These are phyloP conservation scores for Ascodesmis nigricans DNA, from an alignment of 495 filamentous ascomycete genomes.

Conservation along the genomic window DNA sequence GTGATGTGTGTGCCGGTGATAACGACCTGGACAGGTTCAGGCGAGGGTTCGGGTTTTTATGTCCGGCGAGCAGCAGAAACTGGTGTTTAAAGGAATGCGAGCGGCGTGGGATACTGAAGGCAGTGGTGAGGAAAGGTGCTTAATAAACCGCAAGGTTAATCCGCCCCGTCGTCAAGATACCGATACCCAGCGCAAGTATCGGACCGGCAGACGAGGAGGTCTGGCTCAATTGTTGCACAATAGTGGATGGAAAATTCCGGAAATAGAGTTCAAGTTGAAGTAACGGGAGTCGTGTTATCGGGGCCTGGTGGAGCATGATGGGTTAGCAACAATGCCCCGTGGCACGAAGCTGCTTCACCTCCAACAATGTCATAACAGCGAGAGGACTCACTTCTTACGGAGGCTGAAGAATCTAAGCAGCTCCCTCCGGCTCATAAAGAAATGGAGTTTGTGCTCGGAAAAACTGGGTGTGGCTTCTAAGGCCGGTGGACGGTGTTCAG, in stretches of 20 bases:
- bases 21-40: slow-evolving; percentile 43
- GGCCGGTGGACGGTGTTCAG: slow-evolving; percentile 21
- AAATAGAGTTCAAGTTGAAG: slow-evolving; percentile 1
- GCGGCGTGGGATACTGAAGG: too few relatives aligned
- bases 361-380: neutral
- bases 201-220: slow-evolving; percentile 76
- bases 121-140: too few relatives aligned
- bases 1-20: slow-evolving; percentile 33
- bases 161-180: slow-evolving; percentile 33
- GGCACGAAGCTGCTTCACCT: too few relatives aligned
- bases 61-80: too few relatives aligned
- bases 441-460: slow-evolving; percentile 20
- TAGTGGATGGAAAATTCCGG: neutral
- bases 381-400: slow-evolving; percentile 62
- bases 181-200: slow-evolving; percentile 70
- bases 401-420: slow-evolving; percentile 87
- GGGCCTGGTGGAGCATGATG: too few relatives aligned
- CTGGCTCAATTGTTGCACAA: slow-evolving; percentile 27
- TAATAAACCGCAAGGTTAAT: too few relatives aligned
- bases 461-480: slow-evolving; percentile 15
- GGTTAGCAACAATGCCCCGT: too few relatives aligned
- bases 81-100: too few relatives aligned
- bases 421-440: slow-evolving; percentile 80
- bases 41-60: too few relatives aligned
- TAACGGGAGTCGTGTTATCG: slow-evolving; percentile 51